Percentiles rank a stretch among this genome's conserved stretches.
These are phyloP conservation scores for Teratosphaeria nubilosa DNA, from an alignment of 2,329 filamentous ascomycete species.

Conservation along the genomic window DNA sequence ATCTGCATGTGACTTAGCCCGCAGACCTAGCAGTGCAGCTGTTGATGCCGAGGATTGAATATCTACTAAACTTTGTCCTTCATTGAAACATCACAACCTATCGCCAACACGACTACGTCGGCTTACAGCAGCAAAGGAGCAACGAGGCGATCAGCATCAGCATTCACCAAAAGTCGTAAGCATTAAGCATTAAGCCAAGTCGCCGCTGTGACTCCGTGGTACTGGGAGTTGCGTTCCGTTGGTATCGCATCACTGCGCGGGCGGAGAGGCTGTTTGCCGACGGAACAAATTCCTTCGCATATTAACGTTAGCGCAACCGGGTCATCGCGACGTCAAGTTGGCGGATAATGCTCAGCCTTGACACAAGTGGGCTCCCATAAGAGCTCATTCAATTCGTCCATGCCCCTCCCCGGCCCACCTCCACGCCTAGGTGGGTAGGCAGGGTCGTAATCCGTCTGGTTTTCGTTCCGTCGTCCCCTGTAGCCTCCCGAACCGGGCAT, in stretches of 20 bases:
- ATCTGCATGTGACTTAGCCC: background rate
- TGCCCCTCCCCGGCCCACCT: background rate
- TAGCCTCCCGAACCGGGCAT: background rate
- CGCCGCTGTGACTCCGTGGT: background rate
- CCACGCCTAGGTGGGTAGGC: background rate
- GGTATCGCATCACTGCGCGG: background rate
- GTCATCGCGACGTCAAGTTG: background rate
- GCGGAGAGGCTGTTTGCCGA: background rate
- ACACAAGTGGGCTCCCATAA: constrained; percentile 14
- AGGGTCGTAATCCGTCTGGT: background rate
- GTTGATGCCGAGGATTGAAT: background rate
- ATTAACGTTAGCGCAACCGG: background rate
- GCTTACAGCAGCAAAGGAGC: background rate
- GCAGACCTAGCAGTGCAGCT: background rate
- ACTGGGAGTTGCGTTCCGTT: background rate
- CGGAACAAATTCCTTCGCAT: background rate
- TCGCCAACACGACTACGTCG: background rate
- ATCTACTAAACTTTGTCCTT: background rate
- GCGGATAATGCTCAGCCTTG: constrained; percentile 3
- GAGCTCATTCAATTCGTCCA: background rate
- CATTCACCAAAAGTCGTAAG: background rate
- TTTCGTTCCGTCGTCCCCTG: background rate
- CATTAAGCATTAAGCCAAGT: background rate
- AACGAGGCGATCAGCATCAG: background rate
- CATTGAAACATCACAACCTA: background rate